These are phyloP conservation scores for Candida corydali DNA, from an alignment of 805 yeast genomes.

Conservation along the genomic window DNA sequence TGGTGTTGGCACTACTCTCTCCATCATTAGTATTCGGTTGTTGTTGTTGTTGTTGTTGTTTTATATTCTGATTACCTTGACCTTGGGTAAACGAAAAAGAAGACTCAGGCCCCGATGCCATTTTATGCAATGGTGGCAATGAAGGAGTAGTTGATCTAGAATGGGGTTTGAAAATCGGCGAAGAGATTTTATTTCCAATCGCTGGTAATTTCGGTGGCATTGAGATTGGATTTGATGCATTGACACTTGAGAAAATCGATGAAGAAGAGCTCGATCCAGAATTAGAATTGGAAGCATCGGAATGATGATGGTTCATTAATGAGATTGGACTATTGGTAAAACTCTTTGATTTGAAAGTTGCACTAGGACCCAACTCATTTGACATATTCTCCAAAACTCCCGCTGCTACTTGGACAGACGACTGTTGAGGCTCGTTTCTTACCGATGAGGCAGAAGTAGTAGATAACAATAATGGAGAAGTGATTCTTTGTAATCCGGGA, in stretches of 20 bases:
- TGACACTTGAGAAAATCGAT: conserved; percentile 37
- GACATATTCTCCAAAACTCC: conserved; percentile 44
- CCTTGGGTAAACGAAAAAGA: conserved; percentile 1
- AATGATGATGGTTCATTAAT: conserved; percentile 27
- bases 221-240: conserved; percentile 23
- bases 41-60: conserved; percentile 4
- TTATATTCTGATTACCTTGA: conserved; percentile 10
- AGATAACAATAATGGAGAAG: conserved; percentile 60
- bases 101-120: conserved; percentile 1
- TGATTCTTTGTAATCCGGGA: conserved; percentile 56
- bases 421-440: conserved; percentile 16
- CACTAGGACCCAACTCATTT: conserved; percentile 41
- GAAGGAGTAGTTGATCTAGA: conserved; percentile 13
- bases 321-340: conserved; percentile 18
- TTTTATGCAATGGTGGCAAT: conserved; percentile 10
- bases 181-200: conserved; percentile 25
- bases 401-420: conserved; percentile 33
- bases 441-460: conserved; percentile 43
- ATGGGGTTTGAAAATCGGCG: conserved; percentile 48
- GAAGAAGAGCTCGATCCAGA: conserved; percentile 4
- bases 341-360: conserved; percentile 26
- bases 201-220: conserved; percentile 31
- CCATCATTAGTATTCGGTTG: conserved; percentile 6
- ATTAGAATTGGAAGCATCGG: conserved; percentile 10
- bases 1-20: conserved; percentile 10